phyloP scores from a whole-genome alignment of 139 green algal genomes.

The Pedinophyceae sp. region DNA sequence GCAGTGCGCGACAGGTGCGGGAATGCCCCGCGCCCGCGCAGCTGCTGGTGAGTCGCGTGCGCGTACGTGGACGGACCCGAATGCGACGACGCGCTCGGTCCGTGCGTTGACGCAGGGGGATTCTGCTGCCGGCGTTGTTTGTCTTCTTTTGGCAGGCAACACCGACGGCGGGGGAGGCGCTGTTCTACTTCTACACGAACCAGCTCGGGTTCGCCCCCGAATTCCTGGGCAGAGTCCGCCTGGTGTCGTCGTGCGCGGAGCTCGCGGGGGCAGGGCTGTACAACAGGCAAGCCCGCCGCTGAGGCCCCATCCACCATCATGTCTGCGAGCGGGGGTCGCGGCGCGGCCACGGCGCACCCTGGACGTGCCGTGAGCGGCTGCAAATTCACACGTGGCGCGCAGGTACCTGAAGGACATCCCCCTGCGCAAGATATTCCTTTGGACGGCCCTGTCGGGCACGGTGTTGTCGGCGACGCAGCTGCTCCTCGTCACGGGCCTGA shows the following conservation, averaged over 20 bases:
- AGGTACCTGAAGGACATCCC: constrained; percentile 16
- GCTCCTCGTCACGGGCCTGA: constrained; percentile 44
- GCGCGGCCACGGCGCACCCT: too few relatives aligned
- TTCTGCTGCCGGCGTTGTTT: constrained; percentile 54
- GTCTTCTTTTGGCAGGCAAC: constrained; percentile 58
- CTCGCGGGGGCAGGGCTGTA: constrained; percentile 50
- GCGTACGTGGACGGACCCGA: too few relatives aligned
- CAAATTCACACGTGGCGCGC: too few relatives aligned
- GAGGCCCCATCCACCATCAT: too few relatives aligned
- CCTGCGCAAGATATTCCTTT: constrained; percentile 48
- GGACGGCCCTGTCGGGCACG: constrained; percentile 50
- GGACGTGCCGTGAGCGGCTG: too few relatives aligned
- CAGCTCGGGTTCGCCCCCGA: constrained; percentile 52
- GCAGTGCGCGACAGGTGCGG: too few relatives aligned
- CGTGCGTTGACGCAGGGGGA: too few relatives aligned
- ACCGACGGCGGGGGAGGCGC: constrained; percentile 27
- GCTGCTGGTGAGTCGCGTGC: not conserved
- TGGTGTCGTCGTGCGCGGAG: constrained; percentile 55
- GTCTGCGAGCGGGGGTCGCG: too few relatives aligned
- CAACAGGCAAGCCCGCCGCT: too few relatives aligned
- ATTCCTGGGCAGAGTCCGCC: constrained; percentile 79
- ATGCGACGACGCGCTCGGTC: too few relatives aligned
- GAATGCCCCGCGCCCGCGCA: not conserved
- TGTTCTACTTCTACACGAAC: constrained; percentile 73
- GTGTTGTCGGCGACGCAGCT: constrained; percentile 70